These are phyloP conservation scores for Thermoascus crustaceus DNA, from an alignment of 2,329 filamentous ascomycete genomes.

Conservation along the genomic window DNA sequence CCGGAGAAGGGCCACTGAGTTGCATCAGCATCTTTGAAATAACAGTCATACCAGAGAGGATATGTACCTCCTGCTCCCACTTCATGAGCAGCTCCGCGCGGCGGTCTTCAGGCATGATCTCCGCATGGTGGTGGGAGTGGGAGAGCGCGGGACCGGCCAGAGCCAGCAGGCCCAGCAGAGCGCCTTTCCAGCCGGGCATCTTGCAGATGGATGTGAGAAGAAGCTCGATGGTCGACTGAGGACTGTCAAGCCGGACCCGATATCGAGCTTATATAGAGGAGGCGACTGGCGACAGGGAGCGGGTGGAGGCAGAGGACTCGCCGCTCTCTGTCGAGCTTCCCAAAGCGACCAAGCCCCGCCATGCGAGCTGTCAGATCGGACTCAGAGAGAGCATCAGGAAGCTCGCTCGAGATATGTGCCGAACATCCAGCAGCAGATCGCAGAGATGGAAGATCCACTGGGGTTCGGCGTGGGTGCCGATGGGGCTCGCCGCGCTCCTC, in stretches of 20 bases:
- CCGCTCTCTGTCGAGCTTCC: conserved; percentile 1
- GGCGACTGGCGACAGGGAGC: too few relatives aligned
- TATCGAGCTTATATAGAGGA: background rate
- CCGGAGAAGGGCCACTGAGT: conserved; percentile 59
- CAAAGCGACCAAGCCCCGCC: conserved; percentile 1
- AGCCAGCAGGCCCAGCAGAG: conserved; percentile 24
- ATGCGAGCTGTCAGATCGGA: too few relatives aligned
- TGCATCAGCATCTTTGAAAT: background rate
- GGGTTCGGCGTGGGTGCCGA: too few relatives aligned
- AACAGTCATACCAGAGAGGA: background rate
- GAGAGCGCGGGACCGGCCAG: conserved; percentile 23
- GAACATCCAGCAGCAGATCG: too few relatives aligned
- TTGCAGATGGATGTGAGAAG: conserved; percentile 1
- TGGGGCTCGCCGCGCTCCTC: conserved; percentile 3
- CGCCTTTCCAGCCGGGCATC: conserved; percentile 23
- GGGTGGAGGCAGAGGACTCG: background rate
- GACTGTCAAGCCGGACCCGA: background rate
- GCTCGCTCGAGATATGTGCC: too few relatives aligned
- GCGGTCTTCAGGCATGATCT: conserved; percentile 31
- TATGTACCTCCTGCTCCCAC: conserved; percentile 40
- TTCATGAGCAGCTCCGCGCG: conserved; percentile 38
- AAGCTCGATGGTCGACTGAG: background rate
- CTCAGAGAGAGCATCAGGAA: too few relatives aligned
- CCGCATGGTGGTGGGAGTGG: conserved; percentile 34
- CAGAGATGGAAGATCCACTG: too few relatives aligned